phyloP scores from a whole-genome alignment of 163 green algal genomes.

The Chlorella variabilis region DNA sequence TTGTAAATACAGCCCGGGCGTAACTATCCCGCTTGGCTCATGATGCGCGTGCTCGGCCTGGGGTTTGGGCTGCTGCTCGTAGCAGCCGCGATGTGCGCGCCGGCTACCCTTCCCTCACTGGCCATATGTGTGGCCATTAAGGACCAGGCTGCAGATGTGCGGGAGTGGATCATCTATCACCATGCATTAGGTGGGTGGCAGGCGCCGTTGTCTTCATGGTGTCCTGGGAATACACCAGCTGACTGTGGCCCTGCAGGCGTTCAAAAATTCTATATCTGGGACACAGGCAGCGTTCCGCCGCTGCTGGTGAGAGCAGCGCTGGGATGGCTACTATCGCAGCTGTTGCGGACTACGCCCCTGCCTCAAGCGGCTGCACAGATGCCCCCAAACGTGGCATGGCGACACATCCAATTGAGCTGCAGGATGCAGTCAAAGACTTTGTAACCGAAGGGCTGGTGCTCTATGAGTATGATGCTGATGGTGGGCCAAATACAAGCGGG shows the following conservation, averaged over 20 bases:
- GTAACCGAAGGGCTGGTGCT: conserved; percentile 51
- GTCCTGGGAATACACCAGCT: no score
- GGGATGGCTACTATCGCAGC: no score
- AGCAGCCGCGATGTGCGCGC: background rate
- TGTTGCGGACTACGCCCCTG: background rate
- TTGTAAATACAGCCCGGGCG: no score
- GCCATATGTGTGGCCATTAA: conserved; percentile 58
- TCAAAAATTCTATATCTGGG: conserved; percentile 38
- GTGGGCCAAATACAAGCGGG: no score
- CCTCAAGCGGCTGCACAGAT: no score
- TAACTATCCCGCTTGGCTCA: no score
- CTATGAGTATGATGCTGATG: conserved; percentile 44
- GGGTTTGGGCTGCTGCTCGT: background rate
- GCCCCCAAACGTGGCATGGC: no score
- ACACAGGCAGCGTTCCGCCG: conserved; percentile 38
- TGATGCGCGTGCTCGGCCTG: no score
- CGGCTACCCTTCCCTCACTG: conserved; percentile 32
- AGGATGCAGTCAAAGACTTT: conserved; percentile 40
- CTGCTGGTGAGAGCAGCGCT: conserved; percentile 30
- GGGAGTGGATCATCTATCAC: conserved; percentile 60
- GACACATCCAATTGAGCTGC: conserved; percentile 3
- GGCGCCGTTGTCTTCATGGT: no score
- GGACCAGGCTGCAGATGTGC: conserved; percentile 57
- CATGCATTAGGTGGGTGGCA: conserved; percentile 18
- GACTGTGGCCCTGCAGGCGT: conserved; percentile 22